Percentiles rank a stretch among this genome's conserved stretches.
phyloP scores from a whole-genome alignment of 306 rosid species.

The Amphicarpaea edgeworthii region DNA sequence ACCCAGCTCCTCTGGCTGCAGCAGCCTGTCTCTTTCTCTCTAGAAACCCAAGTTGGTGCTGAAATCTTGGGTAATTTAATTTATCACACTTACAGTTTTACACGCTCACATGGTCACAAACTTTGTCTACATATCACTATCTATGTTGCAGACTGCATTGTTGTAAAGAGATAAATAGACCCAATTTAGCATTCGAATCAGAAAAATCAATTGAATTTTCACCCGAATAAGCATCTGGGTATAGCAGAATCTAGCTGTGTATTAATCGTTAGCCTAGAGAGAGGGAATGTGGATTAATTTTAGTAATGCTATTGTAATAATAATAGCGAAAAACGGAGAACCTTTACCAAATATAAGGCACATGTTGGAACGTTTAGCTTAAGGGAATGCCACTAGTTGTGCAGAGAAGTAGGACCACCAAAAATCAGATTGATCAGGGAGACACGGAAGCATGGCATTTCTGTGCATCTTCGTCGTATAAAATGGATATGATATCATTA shows the following conservation, averaged over 20 bases:
- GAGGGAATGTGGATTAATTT: constrained; percentile 6
- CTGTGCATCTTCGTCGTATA: constrained; percentile 43
- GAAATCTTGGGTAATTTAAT: constrained; percentile 49
- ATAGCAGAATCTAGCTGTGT: constrained; percentile 20
- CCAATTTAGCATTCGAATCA: constrained; percentile 27
- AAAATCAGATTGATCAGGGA: constrained; percentile 51
- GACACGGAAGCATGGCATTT: constrained; percentile 65
- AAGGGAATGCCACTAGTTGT: constrained; percentile 52
- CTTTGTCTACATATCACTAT: not conserved
- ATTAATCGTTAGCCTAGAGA: not conserved
- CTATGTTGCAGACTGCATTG: constrained; percentile 30
- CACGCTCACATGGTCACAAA: not conserved
- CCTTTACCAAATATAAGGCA: constrained; percentile 50
- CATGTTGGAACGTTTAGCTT: constrained; percentile 45
- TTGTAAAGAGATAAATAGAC: constrained; percentile 20
- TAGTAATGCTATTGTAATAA: constrained; percentile 10
- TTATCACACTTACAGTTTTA: constrained; percentile 41
- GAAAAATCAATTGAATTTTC: constrained; percentile 32
- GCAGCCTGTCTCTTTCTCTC: constrained; percentile 53
- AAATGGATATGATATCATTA: constrained; percentile 48
- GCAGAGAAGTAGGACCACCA: constrained; percentile 59
- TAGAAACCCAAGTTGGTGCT: constrained; percentile 54
- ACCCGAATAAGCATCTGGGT: constrained; percentile 16
- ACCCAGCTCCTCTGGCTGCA: constrained; percentile 15
- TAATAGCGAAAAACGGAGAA: constrained; percentile 24